Evolutionary conservation across 371 early-diverging fungal genomes (phyloP), one percentile per base, ranked within the genome.

Genomic region (Mucor saturninus): DNA sequence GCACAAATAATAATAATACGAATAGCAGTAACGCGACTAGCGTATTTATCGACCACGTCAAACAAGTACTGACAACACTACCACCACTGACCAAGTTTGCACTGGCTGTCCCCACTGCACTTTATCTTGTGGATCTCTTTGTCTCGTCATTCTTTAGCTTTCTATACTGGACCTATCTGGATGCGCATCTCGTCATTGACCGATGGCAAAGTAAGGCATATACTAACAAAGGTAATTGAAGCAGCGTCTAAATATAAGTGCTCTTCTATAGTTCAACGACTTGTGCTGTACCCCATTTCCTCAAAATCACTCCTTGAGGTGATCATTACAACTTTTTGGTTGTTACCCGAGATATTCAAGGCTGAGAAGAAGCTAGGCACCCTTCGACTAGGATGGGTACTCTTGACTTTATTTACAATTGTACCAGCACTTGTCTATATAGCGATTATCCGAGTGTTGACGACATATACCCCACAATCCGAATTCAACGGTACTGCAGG

Each of bases 281-380:
- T 71, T 8, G n/a, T 61, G 13, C 13, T 61, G 0, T 71, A 71
- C 26, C 72, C 72, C 26, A 51, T 71, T 53, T 39, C 64, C 2
- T 64, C 64, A 30, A 49, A 50, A 51, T 42, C 38, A 9, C 54
- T 71, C 5, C 26, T 57, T 0, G 42, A 64, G 4, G 2, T 60
- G 9, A 11, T 71, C 1, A 61, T 61, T 13, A 61, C 42, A 11
- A 37, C 62, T 2, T 38, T 71, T 1, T 67, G 67, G 67, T 10
- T 67, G 28, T 43, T 67, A 46, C 61, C 67, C 15, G 67, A 71
- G 28, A 2, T 67, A 5, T 55, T 43, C 21, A 64, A 64, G 9
- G 13, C 67, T 10, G 72, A 71, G 46, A 59, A 50, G 21, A 63
- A 43, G 10, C 42, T 60, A 15, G 72, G 72, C 4, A 57, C 72